Percentiles rank a stretch among this genome's conserved stretches.
Conservation (phyloP, 1,284 basidiomycete species). For the Microbotryum violaceum region DNA sequence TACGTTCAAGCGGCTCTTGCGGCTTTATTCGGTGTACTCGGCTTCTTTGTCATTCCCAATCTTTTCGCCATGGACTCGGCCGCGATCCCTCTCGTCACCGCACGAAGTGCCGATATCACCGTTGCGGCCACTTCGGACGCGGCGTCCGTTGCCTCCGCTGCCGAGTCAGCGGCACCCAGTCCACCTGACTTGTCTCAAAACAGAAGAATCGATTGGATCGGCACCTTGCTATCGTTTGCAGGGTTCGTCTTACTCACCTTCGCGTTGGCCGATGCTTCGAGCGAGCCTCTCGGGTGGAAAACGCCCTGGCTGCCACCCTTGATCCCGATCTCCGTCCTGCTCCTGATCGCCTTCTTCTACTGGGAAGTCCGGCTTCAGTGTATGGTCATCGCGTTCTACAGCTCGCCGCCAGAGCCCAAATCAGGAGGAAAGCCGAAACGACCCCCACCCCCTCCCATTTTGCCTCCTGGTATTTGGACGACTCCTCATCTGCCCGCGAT, state of each 20-base stretch:
- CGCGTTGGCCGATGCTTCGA: slow-evolving; percentile 50
- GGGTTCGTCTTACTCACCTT: slow-evolving; percentile 72
- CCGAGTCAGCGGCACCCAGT: neutral
- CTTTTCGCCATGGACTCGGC: slow-evolving; percentile 36
- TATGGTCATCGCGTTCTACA: neutral
- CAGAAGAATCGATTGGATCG: slow-evolving; percentile 69
- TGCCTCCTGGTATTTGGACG: slow-evolving; percentile 59
- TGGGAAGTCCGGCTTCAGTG: slow-evolving; percentile 59
- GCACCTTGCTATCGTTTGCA: slow-evolving; percentile 60
- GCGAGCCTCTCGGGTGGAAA: slow-evolving; percentile 28
- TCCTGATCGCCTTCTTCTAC: slow-evolving; percentile 54
- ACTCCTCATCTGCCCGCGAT: slow-evolving; percentile 57
- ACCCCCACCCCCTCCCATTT: slow-evolving; percentile 52
- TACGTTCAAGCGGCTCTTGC: slow-evolving; percentile 53
- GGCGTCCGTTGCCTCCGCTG: slow-evolving; percentile 3
- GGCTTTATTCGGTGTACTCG: slow-evolving; percentile 48
- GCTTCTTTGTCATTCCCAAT: slow-evolving; percentile 50
- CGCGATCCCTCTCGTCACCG: slow-evolving; percentile 1
- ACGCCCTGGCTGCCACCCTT: slow-evolving; percentile 44
- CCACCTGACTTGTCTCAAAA: slow-evolving; percentile 42
- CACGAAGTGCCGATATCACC: neutral
- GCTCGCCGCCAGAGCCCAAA: neutral
- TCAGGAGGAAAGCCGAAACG: slow-evolving; percentile 14
- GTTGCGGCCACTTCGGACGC: slow-evolving; percentile 1
- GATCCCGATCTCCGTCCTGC: slow-evolving; percentile 55